Percentiles rank a stretch among this genome's conserved stretches.
Conservation (phyloP, 2,329 filamentous ascomycete species). For the Leptoxyphium fumago region DNA sequence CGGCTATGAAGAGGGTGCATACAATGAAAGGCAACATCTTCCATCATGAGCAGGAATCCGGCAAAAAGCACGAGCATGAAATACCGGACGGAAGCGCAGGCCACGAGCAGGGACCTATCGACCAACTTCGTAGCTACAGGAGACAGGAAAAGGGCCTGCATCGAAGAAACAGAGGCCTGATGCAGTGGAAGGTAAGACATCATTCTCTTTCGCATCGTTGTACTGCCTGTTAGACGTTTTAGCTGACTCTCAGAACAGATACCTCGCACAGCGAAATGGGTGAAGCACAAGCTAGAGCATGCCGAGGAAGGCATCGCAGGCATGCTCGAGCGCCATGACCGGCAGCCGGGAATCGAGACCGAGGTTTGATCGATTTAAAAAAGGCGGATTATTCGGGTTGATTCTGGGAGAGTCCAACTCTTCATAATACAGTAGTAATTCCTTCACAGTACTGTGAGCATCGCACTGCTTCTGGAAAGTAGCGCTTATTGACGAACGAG, state of each 20-base stretch:
- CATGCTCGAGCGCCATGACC: slow-evolving; percentile 44
- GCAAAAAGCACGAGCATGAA: slow-evolving; percentile 17
- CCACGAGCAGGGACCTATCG: slow-evolving; percentile 13
- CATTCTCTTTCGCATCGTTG: neutral
- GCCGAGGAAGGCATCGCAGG: slow-evolving; percentile 30
- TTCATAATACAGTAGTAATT: too few relatives aligned
- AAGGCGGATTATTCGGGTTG: neutral
- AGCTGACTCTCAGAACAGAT: slow-evolving; percentile 23
- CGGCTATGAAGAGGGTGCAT: neutral
- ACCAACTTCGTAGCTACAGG: slow-evolving; percentile 44
- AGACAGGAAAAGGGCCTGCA: slow-evolving; percentile 45
- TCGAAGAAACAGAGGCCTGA: slow-evolving; percentile 51
- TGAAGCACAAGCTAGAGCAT: slow-evolving; percentile 43
- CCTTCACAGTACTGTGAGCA: too few relatives aligned
- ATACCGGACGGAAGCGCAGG: slow-evolving; percentile 19
- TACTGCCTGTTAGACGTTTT: neutral
- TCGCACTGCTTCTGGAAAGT: too few relatives aligned
- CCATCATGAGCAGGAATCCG: slow-evolving; percentile 2
- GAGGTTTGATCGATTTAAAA: slow-evolving; percentile 38
- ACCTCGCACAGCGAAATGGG: slow-evolving; percentile 40
- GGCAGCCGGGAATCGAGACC: slow-evolving; percentile 49
- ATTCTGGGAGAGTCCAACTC: too few relatives aligned
- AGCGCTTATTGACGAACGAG: too few relatives aligned
- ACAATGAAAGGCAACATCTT: neutral
- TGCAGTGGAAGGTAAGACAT: slow-evolving; percentile 49